Conservation (phyloP, 768 basidiomycete genomes). For the Clathrus columnatus region DNA sequence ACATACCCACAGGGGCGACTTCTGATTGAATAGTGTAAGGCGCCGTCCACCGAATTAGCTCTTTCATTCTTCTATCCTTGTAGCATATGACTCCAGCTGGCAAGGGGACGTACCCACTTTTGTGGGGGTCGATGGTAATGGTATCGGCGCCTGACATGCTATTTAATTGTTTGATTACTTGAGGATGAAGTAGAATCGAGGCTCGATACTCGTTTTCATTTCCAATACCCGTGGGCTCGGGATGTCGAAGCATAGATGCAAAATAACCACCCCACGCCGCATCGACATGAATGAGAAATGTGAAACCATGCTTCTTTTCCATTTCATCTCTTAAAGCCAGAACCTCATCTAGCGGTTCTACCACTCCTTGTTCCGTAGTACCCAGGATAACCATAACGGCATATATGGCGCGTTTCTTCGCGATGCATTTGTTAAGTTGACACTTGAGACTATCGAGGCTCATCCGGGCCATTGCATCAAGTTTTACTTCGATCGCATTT, state of each 20-base stretch:
- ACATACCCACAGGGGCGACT: too few species aligned
- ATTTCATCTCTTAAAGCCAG: conserved; percentile 24
- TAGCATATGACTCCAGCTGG: too few species aligned
- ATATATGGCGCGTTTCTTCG: conserved; percentile 28
- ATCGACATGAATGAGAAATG: conserved; percentile 35
- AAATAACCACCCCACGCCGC: conserved; percentile 44
- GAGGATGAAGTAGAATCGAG: conserved; percentile 20
- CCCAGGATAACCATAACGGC: conserved; percentile 37
- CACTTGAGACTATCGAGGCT: neutral
- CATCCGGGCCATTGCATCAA: conserved; percentile 29
- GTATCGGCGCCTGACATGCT: conserved; percentile 26
- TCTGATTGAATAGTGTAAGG: too few species aligned
- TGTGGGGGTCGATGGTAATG: conserved; percentile 35
- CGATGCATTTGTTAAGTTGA: conserved; percentile 18
- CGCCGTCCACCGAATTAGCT: too few species aligned
- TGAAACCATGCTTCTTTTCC: conserved; percentile 23
- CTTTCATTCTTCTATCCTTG: too few species aligned
- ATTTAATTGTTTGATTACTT: conserved; percentile 24
- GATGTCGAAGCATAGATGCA: conserved; percentile 10
- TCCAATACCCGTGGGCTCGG: too few species aligned
- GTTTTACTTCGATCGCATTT: conserved; percentile 27
- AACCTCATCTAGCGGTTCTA: conserved; percentile 33
- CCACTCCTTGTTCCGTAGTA: conserved; percentile 35
- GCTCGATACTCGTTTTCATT: conserved; percentile 19
- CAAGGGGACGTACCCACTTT: too few species aligned